phyloP scores from a whole-genome alignment of 225 moss, liverwort and hornwort species.

The Lunularia cruciata region DNA sequence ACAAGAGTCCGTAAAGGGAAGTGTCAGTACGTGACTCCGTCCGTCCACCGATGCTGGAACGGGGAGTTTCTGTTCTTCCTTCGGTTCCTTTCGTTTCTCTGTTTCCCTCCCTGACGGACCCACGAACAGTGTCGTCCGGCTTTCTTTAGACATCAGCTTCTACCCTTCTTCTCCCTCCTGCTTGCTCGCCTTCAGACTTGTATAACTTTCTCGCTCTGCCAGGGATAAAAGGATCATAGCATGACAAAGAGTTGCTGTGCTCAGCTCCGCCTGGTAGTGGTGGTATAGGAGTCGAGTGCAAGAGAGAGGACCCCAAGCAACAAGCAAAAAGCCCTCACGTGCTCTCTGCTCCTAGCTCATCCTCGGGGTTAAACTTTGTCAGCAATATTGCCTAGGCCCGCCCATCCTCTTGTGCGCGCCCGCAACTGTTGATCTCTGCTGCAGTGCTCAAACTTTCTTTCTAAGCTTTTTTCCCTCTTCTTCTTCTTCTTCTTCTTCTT shows the following conservation, averaged over 20 bases:
- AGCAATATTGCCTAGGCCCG: conserved; percentile 11
- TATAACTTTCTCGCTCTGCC: conserved; percentile 26
- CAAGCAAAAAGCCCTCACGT: conserved; percentile 21
- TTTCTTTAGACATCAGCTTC: conserved; percentile 18
- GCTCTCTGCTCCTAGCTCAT: conserved; percentile 18
- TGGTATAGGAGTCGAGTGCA: conserved; percentile 16
- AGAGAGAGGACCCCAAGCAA: conserved; percentile 20
- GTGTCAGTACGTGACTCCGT: too few species aligned
- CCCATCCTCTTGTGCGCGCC: neutral
- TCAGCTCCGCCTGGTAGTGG: conserved; percentile 19
- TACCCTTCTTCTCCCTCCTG: neutral
- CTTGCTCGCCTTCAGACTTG: conserved; percentile 8
- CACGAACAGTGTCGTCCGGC: conserved; percentile 17
- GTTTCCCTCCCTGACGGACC: neutral
- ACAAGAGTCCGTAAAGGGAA: too few species aligned
- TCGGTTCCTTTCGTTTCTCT: too few species aligned
- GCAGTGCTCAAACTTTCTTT: neutral
- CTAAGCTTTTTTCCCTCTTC: neutral
- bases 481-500: too few species aligned
- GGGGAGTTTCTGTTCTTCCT: too few species aligned
- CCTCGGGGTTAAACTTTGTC: conserved; percentile 24
- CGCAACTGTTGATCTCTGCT: conserved; percentile 26
- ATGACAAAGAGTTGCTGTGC: conserved; percentile 24
- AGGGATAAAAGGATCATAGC: conserved; percentile 23
- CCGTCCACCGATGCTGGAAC: too few species aligned